Base-by-base conservation (phyloP, 768 basidiomycete species). In the Boletales sp. region DNA sequence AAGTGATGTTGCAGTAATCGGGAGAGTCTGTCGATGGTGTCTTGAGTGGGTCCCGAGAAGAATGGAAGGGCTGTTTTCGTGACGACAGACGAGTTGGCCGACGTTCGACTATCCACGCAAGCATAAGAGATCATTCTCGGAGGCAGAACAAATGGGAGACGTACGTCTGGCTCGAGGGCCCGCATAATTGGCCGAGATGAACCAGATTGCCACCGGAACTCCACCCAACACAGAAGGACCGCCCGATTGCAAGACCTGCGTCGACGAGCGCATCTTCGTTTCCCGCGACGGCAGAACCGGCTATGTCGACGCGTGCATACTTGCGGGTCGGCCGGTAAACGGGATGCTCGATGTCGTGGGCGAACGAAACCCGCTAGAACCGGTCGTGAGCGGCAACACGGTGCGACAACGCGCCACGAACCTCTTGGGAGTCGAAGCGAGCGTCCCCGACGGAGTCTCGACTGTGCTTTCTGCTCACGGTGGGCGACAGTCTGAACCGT, bases 211-310 rank as follows among this genome's bases (percentile, higher is more conserved):
- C 92, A 34, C 80, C 78, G 1, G 89, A 86, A 17, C 94, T 91
- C 92, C 94, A 98, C 5, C 90, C 84, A 3, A 87, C 90, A 49
- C 93, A 79, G 67, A 93, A 96, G 12, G 89, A 90, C 15, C 92
- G 80, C 12, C 94, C 94, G 49, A 94, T 72, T 1, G 87, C 79
- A 33, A 97, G 72, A 0, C 93, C 94, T 14, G 90, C 88, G 67
- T 99, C 95, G 11, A 82, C 72, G 39, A 83, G 70, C 28, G 78
- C 73, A 4, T 76, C 79, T 65, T 95, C 93, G 39, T 74, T 72
- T 5, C 81, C 85, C 32, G 72, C 73, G 1, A 81, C 81, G 14
- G 80, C 72, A 11, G 91, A 91, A 10, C 82, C 79, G 2, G 82
- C 77, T 47, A 73, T 77, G 35, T 83, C 82, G 12, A 93, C 85